These are phyloP conservation scores for Bassia scoparia DNA, from an alignment of 148 eudicot genomes.

Conservation along the genomic window DNA sequence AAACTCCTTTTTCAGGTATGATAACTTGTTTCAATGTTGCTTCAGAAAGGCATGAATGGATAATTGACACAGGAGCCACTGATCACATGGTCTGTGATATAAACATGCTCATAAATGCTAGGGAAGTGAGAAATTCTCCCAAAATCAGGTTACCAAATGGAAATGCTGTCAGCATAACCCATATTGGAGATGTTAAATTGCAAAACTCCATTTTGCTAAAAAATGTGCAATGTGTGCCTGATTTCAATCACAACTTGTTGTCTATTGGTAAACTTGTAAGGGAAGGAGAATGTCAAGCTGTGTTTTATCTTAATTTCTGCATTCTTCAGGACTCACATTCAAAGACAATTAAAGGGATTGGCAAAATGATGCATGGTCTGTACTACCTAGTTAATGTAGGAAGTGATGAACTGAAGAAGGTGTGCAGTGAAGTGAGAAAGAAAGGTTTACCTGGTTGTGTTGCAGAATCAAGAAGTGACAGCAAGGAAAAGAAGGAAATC, in stretches of 20 bases:
- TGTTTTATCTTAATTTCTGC: not conserved
- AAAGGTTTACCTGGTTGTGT: too few relatives aligned
- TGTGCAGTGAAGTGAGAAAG: too few relatives aligned
- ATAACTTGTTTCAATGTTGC: not conserved
- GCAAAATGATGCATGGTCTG: too few relatives aligned
- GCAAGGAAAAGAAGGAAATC: too few relatives aligned
- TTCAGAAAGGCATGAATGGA: not conserved
- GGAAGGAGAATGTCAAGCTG: not conserved
- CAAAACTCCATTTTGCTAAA: not conserved
- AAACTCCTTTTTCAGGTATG: not conserved
- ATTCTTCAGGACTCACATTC: not conserved
- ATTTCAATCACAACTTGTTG: not conserved
- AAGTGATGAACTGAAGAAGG: too few relatives aligned
- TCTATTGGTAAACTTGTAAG: not conserved
- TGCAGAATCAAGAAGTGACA: too few relatives aligned
- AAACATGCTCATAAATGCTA: not conserved
- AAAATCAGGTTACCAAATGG: not conserved
- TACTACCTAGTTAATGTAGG: too few relatives aligned
- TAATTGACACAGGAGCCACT: not conserved
- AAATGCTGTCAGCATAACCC: not conserved
- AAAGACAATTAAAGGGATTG: not conserved
- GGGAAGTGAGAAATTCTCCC: not conserved
- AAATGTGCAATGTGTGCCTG: not conserved
- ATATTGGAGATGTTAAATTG: not conserved
- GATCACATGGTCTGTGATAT: not conserved